phyloP scores from a whole-genome alignment of 148 eudicot genomes.

The Vaccinium vitisidaea region DNA sequence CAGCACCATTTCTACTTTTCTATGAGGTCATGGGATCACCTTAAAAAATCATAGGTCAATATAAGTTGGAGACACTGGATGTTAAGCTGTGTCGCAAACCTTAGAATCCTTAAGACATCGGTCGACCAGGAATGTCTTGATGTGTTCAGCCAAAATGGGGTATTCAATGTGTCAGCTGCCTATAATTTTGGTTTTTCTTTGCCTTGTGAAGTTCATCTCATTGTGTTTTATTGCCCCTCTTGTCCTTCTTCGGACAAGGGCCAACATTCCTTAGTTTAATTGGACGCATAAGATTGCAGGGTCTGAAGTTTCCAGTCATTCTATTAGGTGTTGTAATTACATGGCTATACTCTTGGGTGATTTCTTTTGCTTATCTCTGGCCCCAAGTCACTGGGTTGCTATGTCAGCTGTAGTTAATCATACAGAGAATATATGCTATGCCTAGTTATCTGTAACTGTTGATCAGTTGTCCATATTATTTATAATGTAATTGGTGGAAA shows the following conservation, averaged over 20 bases:
- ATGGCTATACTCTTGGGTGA: not conserved
- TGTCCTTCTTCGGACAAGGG: constrained; percentile 1
- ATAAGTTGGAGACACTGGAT: not conserved
- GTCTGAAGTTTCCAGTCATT: not conserved
- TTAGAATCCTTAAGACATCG: not conserved
- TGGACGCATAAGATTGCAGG: not conserved
- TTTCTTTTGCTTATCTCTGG: not conserved
- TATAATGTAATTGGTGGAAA: not conserved
- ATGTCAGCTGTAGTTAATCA: not conserved
- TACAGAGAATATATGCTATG: not conserved
- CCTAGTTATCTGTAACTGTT: not conserved
- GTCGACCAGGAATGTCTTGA: not conserved
- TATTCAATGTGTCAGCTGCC: constrained; percentile 3
- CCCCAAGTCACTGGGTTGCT: not conserved
- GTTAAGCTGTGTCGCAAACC: not conserved
- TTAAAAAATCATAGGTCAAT: not conserved
- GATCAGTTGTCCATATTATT: not conserved
- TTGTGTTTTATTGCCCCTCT: not conserved
- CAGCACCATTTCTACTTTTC: not conserved
- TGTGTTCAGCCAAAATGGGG: not conserved
- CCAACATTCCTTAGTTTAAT: not conserved
- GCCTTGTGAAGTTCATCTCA: not conserved
- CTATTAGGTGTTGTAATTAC: not conserved
- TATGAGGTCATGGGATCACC: not conserved
- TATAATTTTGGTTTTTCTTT: not conserved